Percentiles rank a stretch among this genome's conserved stretches.
phyloP scores from a whole-genome alignment of 768 basidiomycete species.

The Leccinum longicurvipes region DNA sequence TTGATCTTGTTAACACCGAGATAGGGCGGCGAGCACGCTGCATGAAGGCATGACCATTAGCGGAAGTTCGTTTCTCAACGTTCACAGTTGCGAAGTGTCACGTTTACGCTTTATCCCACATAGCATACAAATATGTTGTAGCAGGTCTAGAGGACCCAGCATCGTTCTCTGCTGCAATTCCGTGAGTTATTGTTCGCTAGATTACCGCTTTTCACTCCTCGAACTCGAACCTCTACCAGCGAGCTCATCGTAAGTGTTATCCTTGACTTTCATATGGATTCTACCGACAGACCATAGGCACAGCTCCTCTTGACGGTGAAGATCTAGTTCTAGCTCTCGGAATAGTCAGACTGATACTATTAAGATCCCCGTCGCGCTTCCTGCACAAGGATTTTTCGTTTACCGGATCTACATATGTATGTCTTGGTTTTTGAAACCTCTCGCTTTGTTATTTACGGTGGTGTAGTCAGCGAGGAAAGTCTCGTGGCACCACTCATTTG shows the following conservation, averaged over 20 bases:
- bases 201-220: not conserved
- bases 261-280: not conserved
- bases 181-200: not conserved
- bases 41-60: slow-evolving; percentile 2
- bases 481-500: slow-evolving; percentile 1
- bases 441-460: not conserved
- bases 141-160: not conserved
- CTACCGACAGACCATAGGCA: not conserved
- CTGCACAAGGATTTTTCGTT: slow-evolving; percentile 8
- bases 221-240: not conserved
- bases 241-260: slow-evolving; percentile 2
- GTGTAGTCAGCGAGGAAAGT: slow-evolving; percentile 1
- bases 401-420: slow-evolving; percentile 6
- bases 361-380: not conserved
- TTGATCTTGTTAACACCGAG: not conserved
- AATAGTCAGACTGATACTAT: not conserved
- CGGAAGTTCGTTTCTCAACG: slow-evolving; percentile 4
- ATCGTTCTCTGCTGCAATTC: not conserved
- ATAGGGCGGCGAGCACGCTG: slow-evolving; percentile 4
- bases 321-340: not conserved
- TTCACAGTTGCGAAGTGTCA: no score
- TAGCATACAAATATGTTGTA: slow-evolving; percentile 3
- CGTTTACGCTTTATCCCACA: not conserved
- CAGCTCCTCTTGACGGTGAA: slow-evolving; percentile 3
- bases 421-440: not conserved